Conservation (phyloP, 768 basidiomycete species). For the Fomitopsis pulvina region DNA sequence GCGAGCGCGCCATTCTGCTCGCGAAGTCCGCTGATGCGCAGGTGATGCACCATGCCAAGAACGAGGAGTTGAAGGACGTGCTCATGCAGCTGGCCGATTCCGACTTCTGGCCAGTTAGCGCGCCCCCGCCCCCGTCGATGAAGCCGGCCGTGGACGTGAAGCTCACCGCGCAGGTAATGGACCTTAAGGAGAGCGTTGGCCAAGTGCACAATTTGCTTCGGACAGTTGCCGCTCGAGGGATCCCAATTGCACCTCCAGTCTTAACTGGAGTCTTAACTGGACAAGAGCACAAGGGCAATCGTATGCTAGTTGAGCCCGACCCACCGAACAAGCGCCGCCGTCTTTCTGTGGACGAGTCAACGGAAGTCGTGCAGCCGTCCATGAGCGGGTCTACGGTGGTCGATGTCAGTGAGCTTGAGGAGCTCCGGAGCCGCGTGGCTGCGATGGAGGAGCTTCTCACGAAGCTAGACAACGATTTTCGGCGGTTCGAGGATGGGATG, state of each 20-base stretch:
- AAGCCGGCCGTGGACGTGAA: neutral
- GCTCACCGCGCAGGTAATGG: neutral
- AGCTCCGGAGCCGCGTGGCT: neutral
- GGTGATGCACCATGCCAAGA: neutral
- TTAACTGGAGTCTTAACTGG: too few relatives aligned
- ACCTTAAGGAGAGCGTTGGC: neutral
- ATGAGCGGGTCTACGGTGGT: too few relatives aligned
- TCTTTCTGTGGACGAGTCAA: neutral
- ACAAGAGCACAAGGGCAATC: too few relatives aligned
- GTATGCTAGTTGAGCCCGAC: neutral
- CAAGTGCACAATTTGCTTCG: neutral
- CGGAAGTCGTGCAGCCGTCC: neutral
- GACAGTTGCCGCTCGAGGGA: neutral
- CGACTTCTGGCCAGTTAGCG: neutral
- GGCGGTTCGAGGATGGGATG: neutral
- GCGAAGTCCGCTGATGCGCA: neutral
- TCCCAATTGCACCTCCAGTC: neutral
- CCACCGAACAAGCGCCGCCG: neutral
- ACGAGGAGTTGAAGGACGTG: neutral
- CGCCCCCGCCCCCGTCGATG: neutral
- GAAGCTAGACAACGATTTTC: neutral
- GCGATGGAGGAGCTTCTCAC: neutral
- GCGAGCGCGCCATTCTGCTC: neutral
- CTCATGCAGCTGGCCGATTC: neutral
- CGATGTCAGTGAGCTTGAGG: neutral